Evolutionary conservation across 352 stramenopile species (phyloP), one percentile per base, ranked within the genome.

Genomic region (Phytophthora pini): DNA sequence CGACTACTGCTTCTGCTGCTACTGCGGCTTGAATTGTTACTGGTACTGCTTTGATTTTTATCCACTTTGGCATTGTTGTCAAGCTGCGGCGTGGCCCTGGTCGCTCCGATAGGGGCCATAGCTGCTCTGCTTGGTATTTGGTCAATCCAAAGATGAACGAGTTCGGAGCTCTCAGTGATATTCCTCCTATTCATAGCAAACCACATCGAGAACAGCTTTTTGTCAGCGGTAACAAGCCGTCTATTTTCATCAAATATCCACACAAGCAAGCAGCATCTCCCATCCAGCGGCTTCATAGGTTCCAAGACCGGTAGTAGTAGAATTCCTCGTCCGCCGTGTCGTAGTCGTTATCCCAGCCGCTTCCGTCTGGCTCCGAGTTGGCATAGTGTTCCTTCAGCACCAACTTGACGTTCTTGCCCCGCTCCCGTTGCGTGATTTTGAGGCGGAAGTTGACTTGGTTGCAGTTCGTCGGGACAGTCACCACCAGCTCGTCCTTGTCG

Each of bases 261-360:
- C 44, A 62, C n/a, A 54, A 6, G 50, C 36, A 60, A 39, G 56
- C 17, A 62, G 34, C 20, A 15, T n/a, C 20, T 24, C 61, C 48
- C 38, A 53, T 32, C 5, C 15, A 50, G 24, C 51, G 43, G 43
- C 47, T 50, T 74, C 72, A 90, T 12, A 92, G 55, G 48, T 84
- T 73, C 84, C 82, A 89, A 26, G 76, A 85, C 22, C 82, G 78
- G 50, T 90, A 89, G 69, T 82, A 94, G 41, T 87, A 79, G 69
- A 94, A 91, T 57, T 89, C 80, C 31, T 94, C 86, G 5, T 90
- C 75, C 36, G 68, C 62, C 22, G 82, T 92, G 47, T 94, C 81
- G 60, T 87, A 94, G 46, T 88, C 61, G 63, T 85, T 80, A 43
- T 88, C 57, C 79, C 80, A 90, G 24, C 79, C 80, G 3, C 72